Evolutionary conservation across 2,329 filamentous ascomycete species (phyloP), one percentile per base, ranked within the genome.

Genomic region (Ascocoryne sarcoides): DNA sequence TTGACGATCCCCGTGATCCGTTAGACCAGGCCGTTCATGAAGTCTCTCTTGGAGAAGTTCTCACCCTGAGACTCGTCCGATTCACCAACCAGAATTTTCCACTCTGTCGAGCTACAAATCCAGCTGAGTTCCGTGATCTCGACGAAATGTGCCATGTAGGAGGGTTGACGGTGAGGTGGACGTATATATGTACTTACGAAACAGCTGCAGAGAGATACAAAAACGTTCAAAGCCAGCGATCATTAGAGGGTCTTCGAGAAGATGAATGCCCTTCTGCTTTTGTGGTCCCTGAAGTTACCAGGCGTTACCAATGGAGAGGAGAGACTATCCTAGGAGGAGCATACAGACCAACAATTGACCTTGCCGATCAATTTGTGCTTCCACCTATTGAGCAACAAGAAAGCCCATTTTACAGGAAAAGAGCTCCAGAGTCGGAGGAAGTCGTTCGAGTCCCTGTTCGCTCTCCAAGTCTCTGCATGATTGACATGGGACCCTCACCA

Each of bases 61-160:
- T 63, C 2, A 46, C 57, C 1, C 58, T 65, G 5, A 60, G 74
- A 0, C 54, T 54, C 0, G 57, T 84, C 0, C 53, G 65, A 0
- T 58, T 70, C 2, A 84, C 79, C 0, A 86, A 84, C 43, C 56
- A 65, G 0, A 49, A 57, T 0, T 76, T 67, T 32, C 70, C 71
- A 0, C 41, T 55, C 0, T 61, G 63, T 35, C 54, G 60, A 1
- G 61, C 59, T 5, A 15, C 46, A 3, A 39, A 57, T 0, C 16
- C 34, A 0, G 19, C 37, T 0, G 36, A 54, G 0, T 63, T 54
- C 26, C 37, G 35, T 0, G 51, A 51, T 10, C 48, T 49, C 1
- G 16, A 52, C 0, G 48, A 54, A 2, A 43, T 57, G 0, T 50
- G 55, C 9, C 43, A 55, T 1, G 50, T 59, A 10, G 67, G 62